phyloP scores from a whole-genome alignment of 768 basidiomycete species.

The Amanita pseudoporphyria region DNA sequence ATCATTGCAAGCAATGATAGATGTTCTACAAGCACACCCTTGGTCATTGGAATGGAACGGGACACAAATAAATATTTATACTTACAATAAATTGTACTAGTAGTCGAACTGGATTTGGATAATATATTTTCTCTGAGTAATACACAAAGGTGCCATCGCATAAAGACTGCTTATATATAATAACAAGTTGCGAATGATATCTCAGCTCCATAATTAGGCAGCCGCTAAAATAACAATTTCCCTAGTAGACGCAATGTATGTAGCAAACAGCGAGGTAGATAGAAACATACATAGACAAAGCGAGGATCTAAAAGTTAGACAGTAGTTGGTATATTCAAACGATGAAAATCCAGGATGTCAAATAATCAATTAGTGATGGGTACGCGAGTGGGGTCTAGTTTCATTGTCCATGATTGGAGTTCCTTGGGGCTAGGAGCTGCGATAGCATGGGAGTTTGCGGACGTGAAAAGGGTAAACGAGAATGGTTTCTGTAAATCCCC shows the following conservation, averaged over 20 bases:
- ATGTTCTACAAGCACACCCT: slow-evolving; percentile 13
- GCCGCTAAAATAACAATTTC: neutral
- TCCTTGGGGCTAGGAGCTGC: slow-evolving; percentile 79
- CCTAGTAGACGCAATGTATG: neutral
- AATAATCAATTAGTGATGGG: slow-evolving; percentile 23
- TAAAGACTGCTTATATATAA: no score
- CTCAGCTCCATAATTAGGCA: neutral
- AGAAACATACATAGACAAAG: slow-evolving; percentile 6
- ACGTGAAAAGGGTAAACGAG: slow-evolving; percentile 86
- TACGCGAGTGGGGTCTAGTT: slow-evolving; percentile 75
- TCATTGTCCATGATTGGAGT: slow-evolving; percentile 73
- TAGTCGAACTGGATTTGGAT: neutral
- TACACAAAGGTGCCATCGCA: no score
- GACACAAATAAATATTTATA: slow-evolving; percentile 1
- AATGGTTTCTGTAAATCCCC: slow-evolving; percentile 52
- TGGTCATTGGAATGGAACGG: slow-evolving; percentile 5
- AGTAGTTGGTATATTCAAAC: neutral
- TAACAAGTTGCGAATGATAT: neutral
- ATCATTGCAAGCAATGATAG: neutral
- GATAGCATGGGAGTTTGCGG: slow-evolving; percentile 86
- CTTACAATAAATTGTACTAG: neutral
- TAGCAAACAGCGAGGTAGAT: neutral
- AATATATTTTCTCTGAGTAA: neutral
- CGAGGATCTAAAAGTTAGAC: neutral
- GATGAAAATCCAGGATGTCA: neutral